These are phyloP conservation scores for Ganoderma meredithae DNA, from an alignment of 1,284 basidiomycete species.

Conservation along the genomic window DNA sequence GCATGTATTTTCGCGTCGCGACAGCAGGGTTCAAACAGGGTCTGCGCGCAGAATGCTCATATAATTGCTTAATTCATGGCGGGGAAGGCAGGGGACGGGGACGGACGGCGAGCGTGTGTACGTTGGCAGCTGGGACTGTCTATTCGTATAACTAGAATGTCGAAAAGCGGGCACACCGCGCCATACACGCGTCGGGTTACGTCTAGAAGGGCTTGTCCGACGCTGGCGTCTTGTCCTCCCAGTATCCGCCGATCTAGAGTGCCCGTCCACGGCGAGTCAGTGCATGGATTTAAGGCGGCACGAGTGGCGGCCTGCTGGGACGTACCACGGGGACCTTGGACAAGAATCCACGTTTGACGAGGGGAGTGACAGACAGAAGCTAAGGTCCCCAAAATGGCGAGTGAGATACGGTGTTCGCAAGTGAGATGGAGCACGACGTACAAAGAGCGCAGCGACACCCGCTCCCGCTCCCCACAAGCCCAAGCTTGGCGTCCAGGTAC, in stretches of 20 bases:
- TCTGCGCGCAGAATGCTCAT: not conserved
- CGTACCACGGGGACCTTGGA: slow-evolving; percentile 53
- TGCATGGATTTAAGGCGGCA: slow-evolving; percentile 5
- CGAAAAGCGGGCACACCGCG: slow-evolving; percentile 4
- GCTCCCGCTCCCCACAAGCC: slow-evolving; percentile 74
- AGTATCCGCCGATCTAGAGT: slow-evolving; percentile 71
- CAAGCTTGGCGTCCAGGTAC: slow-evolving; percentile 65
- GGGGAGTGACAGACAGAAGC: slow-evolving; percentile 53
- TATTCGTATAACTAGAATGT: slow-evolving; percentile 13
- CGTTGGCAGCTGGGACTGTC: slow-evolving; percentile 2
- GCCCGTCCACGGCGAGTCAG: slow-evolving; percentile 22
- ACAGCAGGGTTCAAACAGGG: slow-evolving; percentile 13
- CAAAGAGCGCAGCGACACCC: slow-evolving; percentile 71
- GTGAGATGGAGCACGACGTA: slow-evolving; percentile 46
- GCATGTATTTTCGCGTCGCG: slow-evolving; percentile 10
- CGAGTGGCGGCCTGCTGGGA: slow-evolving; percentile 26
- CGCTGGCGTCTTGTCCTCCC: slow-evolving; percentile 77
- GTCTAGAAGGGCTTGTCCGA: slow-evolving; percentile 83
- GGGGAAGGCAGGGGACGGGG: slow-evolving; percentile 9
- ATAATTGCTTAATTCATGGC: slow-evolving; percentile 11
- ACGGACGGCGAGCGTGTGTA: slow-evolving; percentile 14
- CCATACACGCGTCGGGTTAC: slow-evolving; percentile 3
- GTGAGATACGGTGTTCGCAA: slow-evolving; percentile 15
- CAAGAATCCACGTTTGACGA: slow-evolving; percentile 51
- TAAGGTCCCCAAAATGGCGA: slow-evolving; percentile 24